Base-by-base conservation (phyloP, 768 basidiomycete genomes). In the Pleurotus cornucopiae region DNA sequence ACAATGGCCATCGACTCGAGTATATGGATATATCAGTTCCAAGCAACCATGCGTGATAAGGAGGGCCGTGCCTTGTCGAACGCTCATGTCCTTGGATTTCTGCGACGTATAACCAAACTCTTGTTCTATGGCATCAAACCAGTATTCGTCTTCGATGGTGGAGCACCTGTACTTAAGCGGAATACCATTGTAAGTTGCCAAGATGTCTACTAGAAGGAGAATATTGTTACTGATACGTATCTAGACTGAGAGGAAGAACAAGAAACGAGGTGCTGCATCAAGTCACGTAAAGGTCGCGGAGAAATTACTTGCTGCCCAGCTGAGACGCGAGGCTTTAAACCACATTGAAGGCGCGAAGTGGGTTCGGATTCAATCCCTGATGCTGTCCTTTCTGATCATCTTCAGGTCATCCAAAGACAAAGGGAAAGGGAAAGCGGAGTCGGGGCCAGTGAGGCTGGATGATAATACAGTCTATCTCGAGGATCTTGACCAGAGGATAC, bases 11-110 rank as follows among this genome's bases (percentile, higher is more conserved):
- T 99, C 55, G 97, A 99, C 71, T 98, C 95, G 3, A 97, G 94
- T 62, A 98, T 99, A 60, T 99, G 97, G 97, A 86, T 99, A 54
- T 99, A 99, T 70, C 97, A 99, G 70, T 99, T 99, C 66, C 96
- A 98, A 73, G 95, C 96, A 18, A 98, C 97, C 6, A 98, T 98
- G 95, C 85, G 97, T 20, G 95, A 96, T 71, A 98, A 94, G 66
- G 94, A 98, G 57, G 97, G 97, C 23, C 84, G 86, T 20, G 91
- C 82, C 11, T 73, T 99, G 44, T 83, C 89, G 52, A 98, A 98
- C 65, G 95, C 96, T 1, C 97, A 98, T 71, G 86, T 99, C 13
- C 74, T 98, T 44, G 94, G 96, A 55, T 91, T 91, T 69, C 73
- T 92, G 44, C 81, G 96, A 26, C 82, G 97, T 1, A 97, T 98